A percentile compares a stretch with the other conserved stretches of the same genome.
Conservation (phyloP, 2,329 filamentous ascomycete species). For the Xylariaceae sp. region DNA sequence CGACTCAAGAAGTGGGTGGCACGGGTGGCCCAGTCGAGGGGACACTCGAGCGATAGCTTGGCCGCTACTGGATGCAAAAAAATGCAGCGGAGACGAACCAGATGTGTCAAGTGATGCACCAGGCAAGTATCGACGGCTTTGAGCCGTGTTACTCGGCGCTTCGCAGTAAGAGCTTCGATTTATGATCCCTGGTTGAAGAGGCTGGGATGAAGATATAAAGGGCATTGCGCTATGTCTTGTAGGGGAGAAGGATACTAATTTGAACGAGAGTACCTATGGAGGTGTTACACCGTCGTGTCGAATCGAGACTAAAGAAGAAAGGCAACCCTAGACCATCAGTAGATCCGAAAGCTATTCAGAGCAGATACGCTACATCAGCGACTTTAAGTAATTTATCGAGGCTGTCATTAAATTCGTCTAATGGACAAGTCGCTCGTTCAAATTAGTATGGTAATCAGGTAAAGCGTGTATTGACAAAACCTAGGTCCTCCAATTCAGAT, state of each 20-base stretch:
- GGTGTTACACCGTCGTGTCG: slow-evolving; percentile 41
- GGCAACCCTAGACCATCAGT: slow-evolving; percentile 24
- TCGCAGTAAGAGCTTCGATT: slow-evolving; percentile 41
- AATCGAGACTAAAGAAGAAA: slow-evolving; percentile 38
- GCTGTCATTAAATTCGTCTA: slow-evolving; percentile 32
- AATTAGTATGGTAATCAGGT: no score
- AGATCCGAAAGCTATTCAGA: slow-evolving; percentile 40
- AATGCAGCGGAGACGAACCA: slow-evolving; percentile 41
- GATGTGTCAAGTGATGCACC: slow-evolving; percentile 41
- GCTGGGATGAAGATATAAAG: slow-evolving; percentile 40
- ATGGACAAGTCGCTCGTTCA: background rate
- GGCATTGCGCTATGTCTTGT: slow-evolving; percentile 40
- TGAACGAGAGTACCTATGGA: slow-evolving; percentile 40
- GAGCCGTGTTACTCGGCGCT: slow-evolving; percentile 46
- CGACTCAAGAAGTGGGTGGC: slow-evolving; percentile 38
- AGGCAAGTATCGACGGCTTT: slow-evolving; percentile 44
- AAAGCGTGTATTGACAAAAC: no score
- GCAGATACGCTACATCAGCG: slow-evolving; percentile 46
- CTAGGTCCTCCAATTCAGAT: no score
- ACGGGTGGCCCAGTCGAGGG: slow-evolving; percentile 37
- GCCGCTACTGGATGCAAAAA: slow-evolving; percentile 39
- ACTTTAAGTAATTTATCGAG: slow-evolving; percentile 37
- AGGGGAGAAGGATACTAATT: slow-evolving; percentile 43
- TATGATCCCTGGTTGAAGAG: slow-evolving; percentile 39
- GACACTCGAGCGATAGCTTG: slow-evolving; percentile 48